These are phyloP conservation scores for Gynostemma pentaphyllum DNA, from an alignment of 306 rosid genomes.

Conservation along the genomic window DNA sequence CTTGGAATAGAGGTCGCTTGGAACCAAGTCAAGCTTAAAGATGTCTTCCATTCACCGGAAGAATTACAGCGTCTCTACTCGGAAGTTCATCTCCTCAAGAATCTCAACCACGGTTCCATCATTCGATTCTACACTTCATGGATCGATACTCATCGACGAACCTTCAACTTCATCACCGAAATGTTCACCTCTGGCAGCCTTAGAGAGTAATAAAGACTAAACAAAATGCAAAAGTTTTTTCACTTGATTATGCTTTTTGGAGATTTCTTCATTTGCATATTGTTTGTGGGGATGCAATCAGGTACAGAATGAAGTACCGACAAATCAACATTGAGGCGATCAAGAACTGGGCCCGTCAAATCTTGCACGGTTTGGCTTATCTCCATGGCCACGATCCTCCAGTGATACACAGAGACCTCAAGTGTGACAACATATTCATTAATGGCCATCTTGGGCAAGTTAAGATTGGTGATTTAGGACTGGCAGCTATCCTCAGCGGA, in stretches of 20 bases:
- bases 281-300: background rate
- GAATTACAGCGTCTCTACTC: slow-evolving; percentile 69
- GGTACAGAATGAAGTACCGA: slow-evolving; percentile 46
- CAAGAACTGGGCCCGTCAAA: slow-evolving; percentile 75
- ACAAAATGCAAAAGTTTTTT: background rate
- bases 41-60: slow-evolving; percentile 56
- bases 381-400: slow-evolving; percentile 67
- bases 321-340: slow-evolving; percentile 44
- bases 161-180: slow-evolving; percentile 90
- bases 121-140: slow-evolving; percentile 61
- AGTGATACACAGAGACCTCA: slow-evolving; percentile 78
- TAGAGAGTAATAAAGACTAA: slow-evolving; percentile 50
- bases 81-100: slow-evolving; percentile 86
- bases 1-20: slow-evolving; percentile 87
- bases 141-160: slow-evolving; percentile 45
- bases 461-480: slow-evolving; percentile 86
- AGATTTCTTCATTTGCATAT: background rate
- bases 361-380: slow-evolving; percentile 56
- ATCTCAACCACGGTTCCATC: slow-evolving; percentile 62
- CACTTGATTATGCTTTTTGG: background rate
- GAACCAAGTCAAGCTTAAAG: slow-evolving; percentile 75
- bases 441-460: slow-evolving; percentile 81
- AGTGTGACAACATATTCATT: slow-evolving; percentile 79
- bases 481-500: slow-evolving; percentile 66
- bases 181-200: slow-evolving; percentile 91